phyloP scores from a whole-genome alignment of 2,329 filamentous ascomycete species.

The Fusarium sp. region DNA sequence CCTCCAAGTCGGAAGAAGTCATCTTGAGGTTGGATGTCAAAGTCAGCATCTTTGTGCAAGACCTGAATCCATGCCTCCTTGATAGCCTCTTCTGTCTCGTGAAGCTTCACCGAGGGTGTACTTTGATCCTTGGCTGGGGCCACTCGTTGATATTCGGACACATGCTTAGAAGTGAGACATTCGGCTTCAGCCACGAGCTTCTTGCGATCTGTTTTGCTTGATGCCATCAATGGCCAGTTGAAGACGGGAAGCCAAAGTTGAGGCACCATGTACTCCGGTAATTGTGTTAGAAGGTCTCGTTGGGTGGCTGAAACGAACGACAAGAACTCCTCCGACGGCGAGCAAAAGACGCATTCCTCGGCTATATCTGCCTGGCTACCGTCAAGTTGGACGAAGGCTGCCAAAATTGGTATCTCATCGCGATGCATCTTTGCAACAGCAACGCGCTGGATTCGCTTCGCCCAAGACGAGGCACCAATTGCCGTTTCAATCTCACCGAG shows the following conservation, averaged over 20 bases:
- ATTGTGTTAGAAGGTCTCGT: neutral
- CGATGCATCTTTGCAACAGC: neutral
- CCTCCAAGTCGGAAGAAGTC: constrained; percentile 24
- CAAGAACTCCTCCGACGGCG: neutral
- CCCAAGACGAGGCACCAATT: neutral
- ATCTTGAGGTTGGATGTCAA: constrained; percentile 10
- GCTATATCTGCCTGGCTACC: neutral
- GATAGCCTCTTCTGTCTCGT: constrained; percentile 32
- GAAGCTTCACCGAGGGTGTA: constrained; percentile 40
- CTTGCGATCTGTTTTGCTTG: constrained; percentile 32
- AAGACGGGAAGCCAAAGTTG: constrained; percentile 21
- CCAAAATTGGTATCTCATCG: neutral
- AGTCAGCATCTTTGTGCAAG: neutral
- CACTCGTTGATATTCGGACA: neutral
- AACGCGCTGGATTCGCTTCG: neutral
- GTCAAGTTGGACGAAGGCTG: neutral
- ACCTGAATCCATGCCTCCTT: constrained; percentile 2
- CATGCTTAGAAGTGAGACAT: neutral
- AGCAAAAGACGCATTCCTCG: neutral
- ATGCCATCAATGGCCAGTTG: constrained; percentile 19
- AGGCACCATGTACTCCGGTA: constrained; percentile 34
- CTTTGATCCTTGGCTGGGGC: neutral
- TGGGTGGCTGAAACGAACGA: neutral
- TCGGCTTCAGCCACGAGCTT: constrained; percentile 6
- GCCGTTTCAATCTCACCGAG: constrained; percentile 40